phyloP scores from a whole-genome alignment of 371 early-diverging fungal genomes.

The Circinella minor region DNA sequence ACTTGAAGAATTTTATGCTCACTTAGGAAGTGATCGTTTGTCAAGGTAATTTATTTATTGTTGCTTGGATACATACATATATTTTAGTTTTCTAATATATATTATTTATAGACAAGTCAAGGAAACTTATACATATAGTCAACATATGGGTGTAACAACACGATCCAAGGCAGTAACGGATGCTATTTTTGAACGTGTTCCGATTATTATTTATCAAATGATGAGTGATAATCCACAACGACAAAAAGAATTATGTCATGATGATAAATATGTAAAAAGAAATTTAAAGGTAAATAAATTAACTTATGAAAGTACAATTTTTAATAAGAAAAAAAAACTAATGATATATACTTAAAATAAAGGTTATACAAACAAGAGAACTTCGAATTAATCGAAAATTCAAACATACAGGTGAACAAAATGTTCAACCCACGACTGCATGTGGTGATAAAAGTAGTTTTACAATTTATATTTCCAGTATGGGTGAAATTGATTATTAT shows the following conservation, averaged over 20 bases:
- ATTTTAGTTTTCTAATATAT: background rate
- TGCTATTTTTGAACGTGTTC: constrained; percentile 78
- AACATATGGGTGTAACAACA: constrained; percentile 50
- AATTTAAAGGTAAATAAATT: constrained; percentile 44
- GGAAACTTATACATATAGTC: constrained; percentile 55
- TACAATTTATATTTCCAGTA: constrained; percentile 64
- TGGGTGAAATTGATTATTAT: constrained; percentile 75
- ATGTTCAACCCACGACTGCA: constrained; percentile 69
- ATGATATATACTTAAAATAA: background rate
- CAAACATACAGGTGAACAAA: constrained; percentile 52
- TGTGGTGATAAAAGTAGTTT: constrained; percentile 63
- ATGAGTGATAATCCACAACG: constrained; percentile 71
- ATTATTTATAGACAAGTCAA: constrained; percentile 40
- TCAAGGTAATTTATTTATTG: constrained; percentile 50
- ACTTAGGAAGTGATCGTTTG: constrained; percentile 75
- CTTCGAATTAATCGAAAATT: constrained; percentile 74
- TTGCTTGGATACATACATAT: background rate
- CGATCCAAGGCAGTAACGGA: constrained; percentile 63
- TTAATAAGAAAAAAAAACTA: no score
- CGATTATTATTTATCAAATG: constrained; percentile 62
- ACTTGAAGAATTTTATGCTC: constrained; percentile 70
- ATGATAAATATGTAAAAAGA: constrained; percentile 56
- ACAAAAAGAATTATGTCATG: constrained; percentile 51
- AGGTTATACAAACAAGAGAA: constrained; percentile 53
- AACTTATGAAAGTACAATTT: background rate